These are phyloP conservation scores for Tolypocladium endophyticum DNA, from an alignment of 2,329 filamentous ascomycete species.

Conservation along the genomic window DNA sequence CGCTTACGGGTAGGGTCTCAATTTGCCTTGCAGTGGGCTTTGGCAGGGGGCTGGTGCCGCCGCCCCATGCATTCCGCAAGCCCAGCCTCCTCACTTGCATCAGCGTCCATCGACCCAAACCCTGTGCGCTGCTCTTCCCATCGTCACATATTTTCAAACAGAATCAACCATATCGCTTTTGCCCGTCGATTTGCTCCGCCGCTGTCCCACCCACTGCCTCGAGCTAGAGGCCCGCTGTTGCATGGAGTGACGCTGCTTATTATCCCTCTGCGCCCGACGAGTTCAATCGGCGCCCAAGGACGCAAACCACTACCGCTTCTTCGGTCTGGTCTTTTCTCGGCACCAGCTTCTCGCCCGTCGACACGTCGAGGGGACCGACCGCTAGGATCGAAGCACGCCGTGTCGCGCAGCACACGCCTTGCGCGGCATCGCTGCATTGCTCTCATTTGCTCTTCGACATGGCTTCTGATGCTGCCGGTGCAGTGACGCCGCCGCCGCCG, in stretches of 20 bases:
- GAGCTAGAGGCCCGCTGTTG: not conserved
- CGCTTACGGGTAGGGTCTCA: not conserved
- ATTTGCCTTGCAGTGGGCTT: not conserved
- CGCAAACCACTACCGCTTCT: not conserved
- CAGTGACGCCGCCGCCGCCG: conserved; percentile 53
- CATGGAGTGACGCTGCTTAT: not conserved
- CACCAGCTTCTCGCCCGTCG: conserved; percentile 6
- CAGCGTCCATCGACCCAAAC: conserved; percentile 9
- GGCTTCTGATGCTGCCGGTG: conserved; percentile 13
- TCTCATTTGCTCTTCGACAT: conserved; percentile 14
- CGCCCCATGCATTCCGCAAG: conserved; percentile 6
- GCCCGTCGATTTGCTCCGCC: conserved; percentile 1
- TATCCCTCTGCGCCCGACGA: not conserved
- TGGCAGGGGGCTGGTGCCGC: conserved; percentile 10
- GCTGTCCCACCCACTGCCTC: not conserved
- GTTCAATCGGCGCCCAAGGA: not conserved
- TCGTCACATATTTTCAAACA: conserved; percentile 8
- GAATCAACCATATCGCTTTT: conserved; percentile 1
- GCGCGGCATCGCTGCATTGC: conserved; percentile 5
- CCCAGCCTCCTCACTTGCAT: conserved; percentile 11
- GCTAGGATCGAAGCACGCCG: not conserved
- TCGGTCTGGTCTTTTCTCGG: conserved; percentile 4
- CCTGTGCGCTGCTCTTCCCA: conserved; percentile 9
- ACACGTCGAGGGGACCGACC: conserved; percentile 3
- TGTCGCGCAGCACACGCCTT: not conserved